Conservation (phyloP, 2,329 filamentous ascomycete genomes). For the Aureobasidium zeae region DNA sequence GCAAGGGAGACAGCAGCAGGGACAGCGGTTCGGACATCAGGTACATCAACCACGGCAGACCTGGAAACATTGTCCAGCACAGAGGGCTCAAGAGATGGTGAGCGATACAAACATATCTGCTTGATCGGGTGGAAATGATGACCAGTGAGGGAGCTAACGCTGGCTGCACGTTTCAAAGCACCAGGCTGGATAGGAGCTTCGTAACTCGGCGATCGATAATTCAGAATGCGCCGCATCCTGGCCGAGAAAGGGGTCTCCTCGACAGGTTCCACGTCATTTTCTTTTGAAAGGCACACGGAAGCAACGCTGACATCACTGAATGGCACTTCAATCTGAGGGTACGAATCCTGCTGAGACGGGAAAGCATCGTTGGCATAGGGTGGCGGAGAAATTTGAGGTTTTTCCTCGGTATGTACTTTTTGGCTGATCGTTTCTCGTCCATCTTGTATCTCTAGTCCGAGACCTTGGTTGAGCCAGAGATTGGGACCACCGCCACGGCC, state of each 20-base stretch:
- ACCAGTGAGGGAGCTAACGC: background rate
- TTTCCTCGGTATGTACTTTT: background rate
- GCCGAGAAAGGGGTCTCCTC: background rate
- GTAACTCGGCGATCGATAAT: background rate
- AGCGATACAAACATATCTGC: background rate
- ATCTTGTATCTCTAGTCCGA: background rate
- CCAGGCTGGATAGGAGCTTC: background rate
- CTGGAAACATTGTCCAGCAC: background rate
- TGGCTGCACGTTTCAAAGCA: background rate
- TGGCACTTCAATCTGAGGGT: background rate
- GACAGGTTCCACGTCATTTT: background rate
- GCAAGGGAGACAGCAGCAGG: no score
- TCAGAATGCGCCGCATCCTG: background rate
- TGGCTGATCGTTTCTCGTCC: background rate
- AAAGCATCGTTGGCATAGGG: background rate
- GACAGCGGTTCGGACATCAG: no score
- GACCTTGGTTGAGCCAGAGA: conserved; percentile 2
- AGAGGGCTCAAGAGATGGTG: background rate
- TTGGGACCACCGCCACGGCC: background rate
- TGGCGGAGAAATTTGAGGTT: background rate
- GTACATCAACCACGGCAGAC: background rate
- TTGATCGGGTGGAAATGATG: background rate
- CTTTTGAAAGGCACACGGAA: background rate
- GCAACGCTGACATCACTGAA: background rate
- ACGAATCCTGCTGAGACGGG: background rate